phyloP scores from a whole-genome alignment of 2,329 filamentous ascomycete species.

The Nemania abortiva region DNA sequence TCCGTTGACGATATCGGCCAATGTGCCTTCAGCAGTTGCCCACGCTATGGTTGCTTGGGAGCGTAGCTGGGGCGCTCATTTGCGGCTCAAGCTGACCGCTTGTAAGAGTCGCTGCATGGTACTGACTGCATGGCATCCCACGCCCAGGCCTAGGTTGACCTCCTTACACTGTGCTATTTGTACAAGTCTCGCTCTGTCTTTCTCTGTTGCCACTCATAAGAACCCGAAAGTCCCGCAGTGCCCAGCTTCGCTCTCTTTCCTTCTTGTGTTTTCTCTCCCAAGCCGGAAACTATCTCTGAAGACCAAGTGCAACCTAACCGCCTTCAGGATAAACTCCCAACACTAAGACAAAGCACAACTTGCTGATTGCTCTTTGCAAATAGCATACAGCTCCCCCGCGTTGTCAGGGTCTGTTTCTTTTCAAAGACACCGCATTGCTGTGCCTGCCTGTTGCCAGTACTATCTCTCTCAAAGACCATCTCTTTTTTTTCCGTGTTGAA shows the following conservation, averaged over 20 bases:
- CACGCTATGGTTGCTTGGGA: conserved; percentile 20
- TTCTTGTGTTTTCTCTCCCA: conserved; percentile 38
- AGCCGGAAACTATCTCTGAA: conserved; percentile 34
- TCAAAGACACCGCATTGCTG: conserved; percentile 33
- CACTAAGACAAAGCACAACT: conserved; percentile 37
- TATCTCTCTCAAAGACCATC: conserved; percentile 22
- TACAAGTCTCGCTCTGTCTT: conserved; percentile 20
- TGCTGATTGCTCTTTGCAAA: conserved; percentile 43
- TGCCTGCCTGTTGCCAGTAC: conserved; percentile 20
- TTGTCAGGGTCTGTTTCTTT: conserved; percentile 39
- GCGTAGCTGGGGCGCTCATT: conserved; percentile 21
- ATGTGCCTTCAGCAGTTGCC: conserved; percentile 23
- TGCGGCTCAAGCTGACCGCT: conserved; percentile 40
- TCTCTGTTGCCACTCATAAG: conserved; percentile 37
- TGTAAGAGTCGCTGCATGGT: conserved; percentile 35
- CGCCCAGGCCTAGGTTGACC: conserved; percentile 24
- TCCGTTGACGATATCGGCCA: conserved; percentile 32
- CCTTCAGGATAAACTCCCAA: conserved; percentile 31
- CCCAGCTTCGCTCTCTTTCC: conserved; percentile 40
- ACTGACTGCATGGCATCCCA: conserved; percentile 40
- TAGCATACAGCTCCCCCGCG: conserved; percentile 42
- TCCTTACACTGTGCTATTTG: conserved; percentile 40
- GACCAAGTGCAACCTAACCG: conserved; percentile 24
- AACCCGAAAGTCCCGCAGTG: conserved; percentile 40
- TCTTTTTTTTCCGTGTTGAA: conserved; percentile 24